phyloP scores from a whole-genome alignment of 108 stramenopile species.

The Mayamaea pseudoterrestris region DNA sequence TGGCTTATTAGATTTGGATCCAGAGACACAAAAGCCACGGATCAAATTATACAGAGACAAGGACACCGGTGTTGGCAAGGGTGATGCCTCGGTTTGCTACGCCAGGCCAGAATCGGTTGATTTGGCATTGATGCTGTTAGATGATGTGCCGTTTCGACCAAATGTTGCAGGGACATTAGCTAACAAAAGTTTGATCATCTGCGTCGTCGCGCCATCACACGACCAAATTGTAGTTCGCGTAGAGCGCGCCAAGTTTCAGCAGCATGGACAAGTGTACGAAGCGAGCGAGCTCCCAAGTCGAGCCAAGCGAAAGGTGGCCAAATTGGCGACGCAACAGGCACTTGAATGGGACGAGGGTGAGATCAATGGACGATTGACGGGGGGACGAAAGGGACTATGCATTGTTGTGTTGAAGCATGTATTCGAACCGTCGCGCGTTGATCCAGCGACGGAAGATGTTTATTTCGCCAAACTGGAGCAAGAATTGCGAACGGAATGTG shows the following conservation, averaged over 20 bases:
- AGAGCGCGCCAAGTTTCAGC: slow-evolving; percentile 58
- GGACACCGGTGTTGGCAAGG: slow-evolving; percentile 56
- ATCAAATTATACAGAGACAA: slow-evolving; percentile 81
- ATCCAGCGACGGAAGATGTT: slow-evolving; percentile 20
- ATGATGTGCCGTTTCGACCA: slow-evolving; percentile 40
- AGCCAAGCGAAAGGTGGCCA: slow-evolving; percentile 69
- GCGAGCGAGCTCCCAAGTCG: slow-evolving; percentile 26
- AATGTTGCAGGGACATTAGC: not conserved
- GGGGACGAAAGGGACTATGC: slow-evolving; percentile 80
- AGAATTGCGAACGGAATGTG: slow-evolving; percentile 44
- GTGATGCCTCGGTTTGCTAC: slow-evolving; percentile 91
- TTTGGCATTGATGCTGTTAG: slow-evolving; percentile 81
- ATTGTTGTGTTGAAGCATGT: slow-evolving; percentile 89
- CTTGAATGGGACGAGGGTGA: slow-evolving; percentile 78
- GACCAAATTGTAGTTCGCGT: slow-evolving; percentile 32
- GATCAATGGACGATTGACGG: slow-evolving; percentile 58
- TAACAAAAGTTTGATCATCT: too few species aligned
- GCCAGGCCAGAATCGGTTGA: slow-evolving; percentile 83
- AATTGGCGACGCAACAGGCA: slow-evolving; percentile 63
- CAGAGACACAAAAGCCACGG: slow-evolving; percentile 77
- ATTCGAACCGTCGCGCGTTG: slow-evolving; percentile 43
- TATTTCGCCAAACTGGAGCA: slow-evolving; percentile 40
- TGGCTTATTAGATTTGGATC: slow-evolving; percentile 87
- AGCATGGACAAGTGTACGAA: slow-evolving; percentile 27
- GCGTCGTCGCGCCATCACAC: not conserved